A percentile compares a stretch with the other conserved stretches of the same genome.
Conservation (phyloP, 2,329 filamentous ascomycete species). For the Neoarthrinium moseri region DNA sequence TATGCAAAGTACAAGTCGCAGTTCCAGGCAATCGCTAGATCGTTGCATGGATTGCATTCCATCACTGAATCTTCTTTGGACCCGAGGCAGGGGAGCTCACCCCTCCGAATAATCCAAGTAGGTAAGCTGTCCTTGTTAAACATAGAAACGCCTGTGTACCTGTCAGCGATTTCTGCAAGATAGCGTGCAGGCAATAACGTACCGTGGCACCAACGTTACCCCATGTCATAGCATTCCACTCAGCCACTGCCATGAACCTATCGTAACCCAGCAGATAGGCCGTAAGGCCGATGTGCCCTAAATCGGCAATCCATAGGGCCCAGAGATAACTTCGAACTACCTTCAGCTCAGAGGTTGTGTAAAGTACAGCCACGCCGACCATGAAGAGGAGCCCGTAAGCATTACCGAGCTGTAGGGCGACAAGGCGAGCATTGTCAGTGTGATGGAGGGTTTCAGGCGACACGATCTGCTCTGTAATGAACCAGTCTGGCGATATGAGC, state of each 20-base stretch:
- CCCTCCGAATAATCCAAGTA: conserved; percentile 58
- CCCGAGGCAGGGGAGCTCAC: not conserved
- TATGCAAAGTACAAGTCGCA: no score
- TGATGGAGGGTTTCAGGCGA: conserved; percentile 29
- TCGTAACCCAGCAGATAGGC: conserved; percentile 57
- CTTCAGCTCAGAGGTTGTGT: conserved; percentile 61
- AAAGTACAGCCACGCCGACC: conserved; percentile 62
- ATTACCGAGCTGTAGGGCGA: conserved; percentile 69
- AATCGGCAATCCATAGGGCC: conserved; percentile 63
- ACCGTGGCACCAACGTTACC: conserved; percentile 70
- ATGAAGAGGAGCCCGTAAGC: conserved; percentile 65
- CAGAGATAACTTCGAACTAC: conserved; percentile 68
- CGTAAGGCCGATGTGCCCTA: conserved; percentile 66
- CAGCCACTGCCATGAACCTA: conserved; percentile 47
- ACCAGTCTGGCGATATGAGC: conserved; percentile 57
- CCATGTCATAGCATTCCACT: conserved; percentile 72
- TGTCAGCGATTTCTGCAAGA: not conserved
- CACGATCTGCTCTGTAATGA: conserved; percentile 62
- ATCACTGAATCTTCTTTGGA: not conserved
- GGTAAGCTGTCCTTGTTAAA: conserved; percentile 53
- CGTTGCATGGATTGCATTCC: no score
- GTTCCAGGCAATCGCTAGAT: no score
- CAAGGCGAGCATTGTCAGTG: conserved; percentile 49
- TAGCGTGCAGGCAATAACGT: conserved; percentile 24
- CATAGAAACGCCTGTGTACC: conserved; percentile 51